These are phyloP conservation scores for Eutrema heterophyllum DNA, from an alignment of 345 rosid genomes.

Conservation along the genomic window DNA sequence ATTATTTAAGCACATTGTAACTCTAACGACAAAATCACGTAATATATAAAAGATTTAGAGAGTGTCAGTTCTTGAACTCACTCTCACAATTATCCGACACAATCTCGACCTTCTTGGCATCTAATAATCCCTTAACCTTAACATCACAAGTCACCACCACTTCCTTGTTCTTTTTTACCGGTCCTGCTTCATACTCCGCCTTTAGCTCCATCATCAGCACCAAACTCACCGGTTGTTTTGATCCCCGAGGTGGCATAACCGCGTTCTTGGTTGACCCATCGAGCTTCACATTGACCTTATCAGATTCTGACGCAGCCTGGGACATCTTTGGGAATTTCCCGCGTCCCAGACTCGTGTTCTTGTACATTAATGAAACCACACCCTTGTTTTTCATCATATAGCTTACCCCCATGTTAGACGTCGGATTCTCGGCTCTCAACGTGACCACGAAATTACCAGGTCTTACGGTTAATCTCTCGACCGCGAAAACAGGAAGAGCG, in stretches of 20 bases:
- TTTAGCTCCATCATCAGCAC: constrained; percentile 27
- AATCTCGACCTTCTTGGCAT: constrained; percentile 32
- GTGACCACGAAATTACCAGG: constrained; percentile 7
- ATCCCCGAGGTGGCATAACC: constrained; percentile 22
- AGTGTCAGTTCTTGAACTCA: constrained; percentile 30
- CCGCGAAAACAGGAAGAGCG: neutral
- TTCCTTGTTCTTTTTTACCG: constrained; percentile 31
- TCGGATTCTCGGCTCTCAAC: constrained; percentile 38
- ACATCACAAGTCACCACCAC: constrained; percentile 45
- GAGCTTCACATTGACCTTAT: constrained; percentile 10
- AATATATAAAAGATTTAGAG: neutral
- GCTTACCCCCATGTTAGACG: constrained; percentile 30
- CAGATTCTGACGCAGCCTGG: constrained; percentile 19
- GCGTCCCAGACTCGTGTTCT: constrained; percentile 33
- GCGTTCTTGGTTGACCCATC: constrained; percentile 16
- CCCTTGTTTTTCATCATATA: constrained; percentile 22
- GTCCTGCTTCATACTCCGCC: constrained; percentile 23
- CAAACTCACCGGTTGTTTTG: constrained; percentile 15
- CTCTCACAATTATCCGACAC: constrained; percentile 45
- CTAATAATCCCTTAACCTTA: constrained; percentile 38
- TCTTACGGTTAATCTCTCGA: constrained; percentile 7
- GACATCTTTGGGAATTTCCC: constrained; percentile 36
- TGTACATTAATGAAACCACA: constrained; percentile 28
- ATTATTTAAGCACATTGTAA: constrained; percentile 13
- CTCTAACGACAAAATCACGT: constrained; percentile 24